Evolutionary conservation across 2,329 filamentous ascomycete species (phyloP), one percentile per base, ranked within the genome.

Genomic region (Pseudocercospora cruenta): DNA sequence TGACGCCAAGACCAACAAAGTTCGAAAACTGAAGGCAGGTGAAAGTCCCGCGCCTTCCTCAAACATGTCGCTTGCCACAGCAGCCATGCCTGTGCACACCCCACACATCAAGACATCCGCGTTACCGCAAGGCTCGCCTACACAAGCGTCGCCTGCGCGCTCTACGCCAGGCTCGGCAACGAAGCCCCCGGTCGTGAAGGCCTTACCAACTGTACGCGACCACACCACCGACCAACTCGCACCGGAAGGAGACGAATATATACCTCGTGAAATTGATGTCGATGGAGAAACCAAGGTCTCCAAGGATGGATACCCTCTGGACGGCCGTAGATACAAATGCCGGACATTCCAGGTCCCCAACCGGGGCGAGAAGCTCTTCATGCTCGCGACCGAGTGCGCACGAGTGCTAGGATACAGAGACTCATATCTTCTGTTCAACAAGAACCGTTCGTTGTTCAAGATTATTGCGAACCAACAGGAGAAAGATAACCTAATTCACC

Each of bases 361-460:
- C 74, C 86, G 95, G 72, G 93, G 92, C 28, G 90, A 96, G 71
- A 97, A 97, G 80, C 86, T 98, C 5, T 99, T 98, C 81, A 99
- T 99, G 95, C 87, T 99, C 60, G 95, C 95, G 39, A 99, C 95
- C 16, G 95, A 99, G 80, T 98, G 95, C 77, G 95, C 95, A 24
- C 89, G 95, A 71, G 93, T 97, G 3, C 84, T 98, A 22, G 92
- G 93, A 55, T 99, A 99, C 78, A 88, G 95, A 67, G 95, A 99
- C 79, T 97, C 94, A n/a, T 99, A 99, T 78, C 85, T 99, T 39
- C 83, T 99, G 16, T 99, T 99, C 84, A 98, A 98, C 86, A 97
- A 98, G 82, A 98, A 99, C 79, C 87, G 94, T 71, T 98, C 95
- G 1, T 84, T 99, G 8, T 96, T 88, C 85, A 99, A 99, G 81